Conservation (phyloP, 768 basidiomycete species). For the Lactarius vividus region DNA sequence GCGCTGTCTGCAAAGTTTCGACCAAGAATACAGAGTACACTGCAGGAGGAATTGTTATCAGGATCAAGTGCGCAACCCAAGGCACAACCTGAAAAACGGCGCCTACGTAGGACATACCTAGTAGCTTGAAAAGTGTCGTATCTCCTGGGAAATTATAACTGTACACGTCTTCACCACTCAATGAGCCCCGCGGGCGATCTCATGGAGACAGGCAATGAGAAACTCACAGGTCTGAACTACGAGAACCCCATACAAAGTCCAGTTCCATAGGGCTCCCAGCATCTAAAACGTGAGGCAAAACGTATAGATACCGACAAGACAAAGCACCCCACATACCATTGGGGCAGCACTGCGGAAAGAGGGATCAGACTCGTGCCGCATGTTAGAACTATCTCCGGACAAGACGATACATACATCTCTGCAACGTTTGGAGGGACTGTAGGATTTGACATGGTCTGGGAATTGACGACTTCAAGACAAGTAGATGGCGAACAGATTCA, state of each 20-base stretch:
- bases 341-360: neutral
- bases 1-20: conserved; percentile 31
- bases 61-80: no score
- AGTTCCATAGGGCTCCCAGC: conserved; percentile 8
- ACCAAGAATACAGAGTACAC: conserved; percentile 32
- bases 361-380: neutral
- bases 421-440: neutral
- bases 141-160: conserved; percentile 16
- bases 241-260: conserved; percentile 15
- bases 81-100: no score
- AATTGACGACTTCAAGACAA: no score
- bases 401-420: neutral
- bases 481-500: no score
- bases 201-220: no score
- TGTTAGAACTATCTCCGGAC: neutral
- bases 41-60: no score
- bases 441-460: neutral
- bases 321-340: no score
- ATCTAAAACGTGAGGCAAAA: neutral
- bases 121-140: neutral
- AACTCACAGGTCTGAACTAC: conserved; percentile 10
- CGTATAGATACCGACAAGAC: no score
- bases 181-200: neutral
- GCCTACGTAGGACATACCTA: conserved; percentile 6
- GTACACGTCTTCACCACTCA: conserved; percentile 8